Evolutionary conservation across 2,329 filamentous ascomycete genomes (phyloP), one percentile per base, ranked within the genome.

Genomic region (Ceratocystis ficicola): DNA sequence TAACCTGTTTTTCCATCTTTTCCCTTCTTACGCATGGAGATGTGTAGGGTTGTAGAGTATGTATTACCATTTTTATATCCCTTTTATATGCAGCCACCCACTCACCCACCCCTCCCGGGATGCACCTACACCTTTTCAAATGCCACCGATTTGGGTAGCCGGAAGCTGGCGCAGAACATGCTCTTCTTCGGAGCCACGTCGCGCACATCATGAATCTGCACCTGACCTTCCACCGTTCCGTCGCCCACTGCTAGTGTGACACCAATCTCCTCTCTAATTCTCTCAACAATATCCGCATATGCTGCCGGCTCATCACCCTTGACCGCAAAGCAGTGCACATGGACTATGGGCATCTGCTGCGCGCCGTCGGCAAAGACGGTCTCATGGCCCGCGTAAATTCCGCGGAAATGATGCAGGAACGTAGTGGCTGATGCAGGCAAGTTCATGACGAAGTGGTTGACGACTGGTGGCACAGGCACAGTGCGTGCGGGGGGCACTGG

Each of bases 391-490:
- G 82, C 77, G 73, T 96, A 97, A 17, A 96, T 76, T 3, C 94
- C 93, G 22, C 85, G 83, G 79, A 91, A 95, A 78, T 71, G 73
- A 36, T 65, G 65, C 25, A 96, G 80, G 73, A 99, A 99, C 67
- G 88, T 86, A 68, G 94, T 86, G 0, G 94, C 93, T 0, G 86
- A 88, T 1, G 92, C 94, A 0, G 94, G 94, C 17, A 99, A 86
- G 76, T 99, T 99, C 90, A 99, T 96, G 70, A 97, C 88, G 74
- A 92, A 99, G 77, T 97, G 94, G n/a, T 86, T 82, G 73, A 97
- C 89, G 46, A 86, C 86, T 1, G 81, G 81, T 1, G 93, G 93
- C 59, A 91, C 79, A 10, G 79, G 77, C 32, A 84, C 73, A 68
- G 71, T 75, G 69, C 71, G 71, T 28, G 75, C 74, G 64, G 74